Evolutionary conservation across 164 flowering plant genomes (phyloP).

Genomic region (Vitis labrusca): DNA sequence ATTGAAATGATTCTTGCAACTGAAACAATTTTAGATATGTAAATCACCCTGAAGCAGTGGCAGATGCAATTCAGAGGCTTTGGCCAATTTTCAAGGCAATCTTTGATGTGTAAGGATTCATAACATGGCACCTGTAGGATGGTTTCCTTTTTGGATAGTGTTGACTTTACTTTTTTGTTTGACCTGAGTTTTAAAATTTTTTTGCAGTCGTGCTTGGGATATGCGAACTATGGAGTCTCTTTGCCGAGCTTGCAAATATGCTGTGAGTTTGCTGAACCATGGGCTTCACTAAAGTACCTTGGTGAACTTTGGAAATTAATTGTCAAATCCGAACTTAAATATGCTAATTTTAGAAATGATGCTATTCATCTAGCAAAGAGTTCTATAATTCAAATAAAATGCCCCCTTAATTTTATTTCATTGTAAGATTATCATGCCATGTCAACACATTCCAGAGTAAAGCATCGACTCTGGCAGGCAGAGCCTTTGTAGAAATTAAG

Average conservation of each 20-base stretch:
- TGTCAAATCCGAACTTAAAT: neutral
- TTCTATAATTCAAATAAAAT: neutral
- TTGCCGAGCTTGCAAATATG: slow-evolving; percentile 98
- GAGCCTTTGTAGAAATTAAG: no score
- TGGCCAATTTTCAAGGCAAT: slow-evolving; percentile 96
- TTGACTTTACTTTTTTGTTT: slow-evolving; percentile 1
- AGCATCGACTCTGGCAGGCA: no score
- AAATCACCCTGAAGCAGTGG: slow-evolving; percentile 95
- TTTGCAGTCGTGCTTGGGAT: slow-evolving; percentile 93
- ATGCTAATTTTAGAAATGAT: neutral
- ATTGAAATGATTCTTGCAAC: slow-evolving; percentile 4
- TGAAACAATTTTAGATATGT: slow-evolving; percentile 63
- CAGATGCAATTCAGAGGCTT: slow-evolving; percentile 88
- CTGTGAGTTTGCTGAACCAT: slow-evolving; percentile 59
- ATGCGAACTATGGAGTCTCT: slow-evolving; percentile 98
- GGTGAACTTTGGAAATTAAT: neutral
- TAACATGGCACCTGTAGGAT: neutral
- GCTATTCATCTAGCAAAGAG: neutral
- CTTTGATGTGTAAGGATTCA: slow-evolving; percentile 76
- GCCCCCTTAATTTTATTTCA: neutral
- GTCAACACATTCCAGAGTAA: no score
- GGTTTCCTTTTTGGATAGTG: neutral
- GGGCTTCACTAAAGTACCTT: neutral
- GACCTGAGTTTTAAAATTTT: slow-evolving; percentile 5
- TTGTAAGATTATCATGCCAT: no score